A percentile compares a stretch with the other conserved stretches of the same genome.
Conservation (phyloP, 1,284 basidiomycete species). For the Malassezia sp. region DNA sequence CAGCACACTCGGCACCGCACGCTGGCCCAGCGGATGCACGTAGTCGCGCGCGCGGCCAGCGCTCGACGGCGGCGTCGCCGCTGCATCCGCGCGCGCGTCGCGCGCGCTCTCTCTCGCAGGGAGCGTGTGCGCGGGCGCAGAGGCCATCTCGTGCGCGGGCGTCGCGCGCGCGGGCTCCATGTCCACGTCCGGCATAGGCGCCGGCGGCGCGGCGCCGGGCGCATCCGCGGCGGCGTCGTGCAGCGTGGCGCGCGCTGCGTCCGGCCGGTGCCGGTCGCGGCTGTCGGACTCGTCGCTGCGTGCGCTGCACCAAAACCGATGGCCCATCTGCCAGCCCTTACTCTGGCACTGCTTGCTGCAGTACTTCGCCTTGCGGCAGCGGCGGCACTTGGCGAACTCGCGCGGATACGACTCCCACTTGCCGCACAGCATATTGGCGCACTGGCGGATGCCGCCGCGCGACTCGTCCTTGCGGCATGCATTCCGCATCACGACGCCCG, state of each 20-base stretch:
- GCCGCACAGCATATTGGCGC: conserved; percentile 82
- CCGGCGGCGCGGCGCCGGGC: neutral
- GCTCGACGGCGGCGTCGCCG: too few species aligned
- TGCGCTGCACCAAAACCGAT: conserved; percentile 56
- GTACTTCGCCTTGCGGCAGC: conserved; percentile 95
- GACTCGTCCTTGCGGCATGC: conserved; percentile 90
- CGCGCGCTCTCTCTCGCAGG: too few species aligned
- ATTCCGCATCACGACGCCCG: conserved; percentile 97
- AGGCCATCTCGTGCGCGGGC: too few species aligned
- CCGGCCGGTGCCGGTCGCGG: conserved; percentile 20
- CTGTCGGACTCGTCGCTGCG: conserved; percentile 33
- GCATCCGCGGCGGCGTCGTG: too few species aligned
- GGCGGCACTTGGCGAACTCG: conserved; percentile 91
- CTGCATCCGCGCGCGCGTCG: too few species aligned
- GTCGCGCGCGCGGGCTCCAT: neutral
- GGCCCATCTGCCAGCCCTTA: conserved; percentile 91
- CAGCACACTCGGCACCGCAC: conserved; percentile 22
- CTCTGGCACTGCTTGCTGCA: conserved; percentile 96
- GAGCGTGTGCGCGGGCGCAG: too few species aligned
- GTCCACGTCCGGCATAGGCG: neutral
- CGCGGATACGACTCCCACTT: conserved; percentile 84
- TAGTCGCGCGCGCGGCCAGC: conserved; percentile 6
- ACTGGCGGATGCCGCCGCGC: conserved; percentile 84
- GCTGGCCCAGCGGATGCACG: conserved; percentile 18
- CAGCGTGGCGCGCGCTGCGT: conserved; percentile 2